Percentiles rank a stretch among this genome's conserved stretches.
Evolutionary conservation across 495 filamentous ascomycete species (phyloP).

Genomic region (Articulospora tetracladia): DNA sequence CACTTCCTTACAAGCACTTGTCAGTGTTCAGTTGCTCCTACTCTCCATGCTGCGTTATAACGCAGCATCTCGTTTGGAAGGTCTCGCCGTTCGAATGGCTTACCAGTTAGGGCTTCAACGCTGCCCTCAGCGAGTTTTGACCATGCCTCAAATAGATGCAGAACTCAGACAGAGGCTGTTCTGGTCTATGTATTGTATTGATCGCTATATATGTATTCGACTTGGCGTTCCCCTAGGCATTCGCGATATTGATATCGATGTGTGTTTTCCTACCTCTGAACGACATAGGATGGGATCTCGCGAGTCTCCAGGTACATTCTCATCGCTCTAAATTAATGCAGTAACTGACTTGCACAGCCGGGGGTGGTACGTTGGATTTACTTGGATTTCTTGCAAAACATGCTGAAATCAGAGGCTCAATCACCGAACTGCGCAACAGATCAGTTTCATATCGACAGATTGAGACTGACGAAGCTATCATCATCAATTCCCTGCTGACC

Average conservation of each 20-base stretch:
- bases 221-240: slow-evolving; percentile 43
- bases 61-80: slow-evolving; percentile 44
- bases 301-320: neutral
- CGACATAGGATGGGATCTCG: neutral
- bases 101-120: slow-evolving; percentile 45
- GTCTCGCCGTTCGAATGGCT: slow-evolving; percentile 40
- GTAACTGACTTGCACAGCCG: neutral
- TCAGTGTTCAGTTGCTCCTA: slow-evolving; percentile 42
- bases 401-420: slow-evolving; percentile 37
- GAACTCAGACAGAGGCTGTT: slow-evolving; percentile 39
- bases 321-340: no score
- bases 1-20: slow-evolving; percentile 36
- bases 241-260: slow-evolving; percentile 46
- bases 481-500: slow-evolving; percentile 35
- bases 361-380: slow-evolving; percentile 29
- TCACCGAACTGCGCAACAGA: slow-evolving; percentile 44
- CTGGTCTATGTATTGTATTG: slow-evolving; percentile 47
- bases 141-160: slow-evolving; percentile 24
- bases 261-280: slow-evolving; percentile 41
- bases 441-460: slow-evolving; percentile 38
- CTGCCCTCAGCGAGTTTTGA: slow-evolving; percentile 37
- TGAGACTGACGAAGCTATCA: slow-evolving; percentile 30
- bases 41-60: slow-evolving; percentile 42
- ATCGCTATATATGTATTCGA: slow-evolving; percentile 43
- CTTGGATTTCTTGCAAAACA: slow-evolving; percentile 39